Percentiles rank a stretch among this genome's conserved stretches.
Evolutionary conservation across 2,329 filamentous ascomycete genomes (phyloP).

Genomic region (Beauveria pseudobassiana): DNA sequence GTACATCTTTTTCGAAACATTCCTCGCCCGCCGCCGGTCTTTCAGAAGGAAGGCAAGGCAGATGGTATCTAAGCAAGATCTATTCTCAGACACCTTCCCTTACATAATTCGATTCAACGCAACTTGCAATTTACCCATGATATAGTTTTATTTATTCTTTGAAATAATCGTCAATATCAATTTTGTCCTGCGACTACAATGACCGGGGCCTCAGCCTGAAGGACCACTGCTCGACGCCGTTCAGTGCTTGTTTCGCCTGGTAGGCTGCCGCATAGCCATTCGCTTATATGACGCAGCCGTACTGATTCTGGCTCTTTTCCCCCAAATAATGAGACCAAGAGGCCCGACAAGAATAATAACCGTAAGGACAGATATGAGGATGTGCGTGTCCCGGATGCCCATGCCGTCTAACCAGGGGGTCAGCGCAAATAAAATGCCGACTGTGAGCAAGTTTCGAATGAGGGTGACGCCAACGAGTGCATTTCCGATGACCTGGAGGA

Average conservation of each 20-base stretch:
- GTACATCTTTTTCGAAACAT: conserved; percentile 27
- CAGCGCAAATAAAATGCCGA: conserved; percentile 17
- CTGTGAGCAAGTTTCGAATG: conserved; percentile 18
- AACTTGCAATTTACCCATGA: no score
- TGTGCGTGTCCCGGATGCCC: conserved; percentile 15
- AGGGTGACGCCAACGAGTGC: conserved; percentile 19
- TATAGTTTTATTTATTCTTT: no score
- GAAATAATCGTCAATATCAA: background rate
- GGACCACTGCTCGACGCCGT: no score
- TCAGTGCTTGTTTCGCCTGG: background rate
- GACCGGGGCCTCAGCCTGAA: no score
- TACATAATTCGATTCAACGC: no score
- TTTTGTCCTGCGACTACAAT: background rate
- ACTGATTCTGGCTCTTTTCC: conserved; percentile 11
- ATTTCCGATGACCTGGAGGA: conserved; percentile 18
- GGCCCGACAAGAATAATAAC: conserved; percentile 11
- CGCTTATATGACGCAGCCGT: conserved; percentile 10
- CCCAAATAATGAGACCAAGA: conserved; percentile 12
- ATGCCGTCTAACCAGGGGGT: conserved; percentile 19
- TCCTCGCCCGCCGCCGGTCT: conserved; percentile 25
- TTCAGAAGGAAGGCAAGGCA: conserved; percentile 10
- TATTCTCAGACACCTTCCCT: background rate
- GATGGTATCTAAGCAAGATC: background rate
- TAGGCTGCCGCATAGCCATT: conserved; percentile 5
- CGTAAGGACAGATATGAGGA: conserved; percentile 11